Conservation (phyloP, 2,329 filamentous ascomycete genomes). For the Sporothrix pallida region DNA sequence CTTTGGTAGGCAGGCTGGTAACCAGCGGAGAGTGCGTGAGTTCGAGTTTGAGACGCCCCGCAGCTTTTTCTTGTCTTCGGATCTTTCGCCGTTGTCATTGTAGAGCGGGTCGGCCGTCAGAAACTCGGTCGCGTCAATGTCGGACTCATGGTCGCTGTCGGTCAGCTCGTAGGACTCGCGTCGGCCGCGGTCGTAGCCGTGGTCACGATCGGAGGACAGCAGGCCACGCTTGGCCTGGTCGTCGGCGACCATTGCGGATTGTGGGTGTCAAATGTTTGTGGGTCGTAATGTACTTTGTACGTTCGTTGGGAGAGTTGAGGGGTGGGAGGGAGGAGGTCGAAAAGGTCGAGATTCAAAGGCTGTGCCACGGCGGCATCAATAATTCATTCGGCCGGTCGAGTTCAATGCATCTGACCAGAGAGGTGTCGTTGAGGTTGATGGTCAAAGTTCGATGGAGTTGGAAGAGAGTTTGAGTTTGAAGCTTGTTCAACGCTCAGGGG, state of each 20-base stretch:
- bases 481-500: background rate
- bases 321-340: too few species aligned
- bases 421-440: too few species aligned
- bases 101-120: slow-evolving; percentile 39
- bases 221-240: slow-evolving; percentile 27
- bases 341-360: too few species aligned
- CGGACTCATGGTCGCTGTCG: slow-evolving; percentile 39
- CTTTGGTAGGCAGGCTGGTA: slow-evolving; percentile 39
- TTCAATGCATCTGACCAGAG: too few species aligned
- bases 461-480: background rate
- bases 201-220: background rate
- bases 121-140: slow-evolving; percentile 45
- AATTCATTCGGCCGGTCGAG: too few species aligned
- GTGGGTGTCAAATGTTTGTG: background rate
- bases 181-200: background rate
- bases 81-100: slow-evolving; percentile 2
- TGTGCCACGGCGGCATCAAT: too few species aligned
- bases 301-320: too few species aligned
- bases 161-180: slow-evolving; percentile 27
- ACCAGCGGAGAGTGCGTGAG: background rate
- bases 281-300: background rate
- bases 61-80: background rate
- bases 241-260: background rate
- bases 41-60: too few species aligned
- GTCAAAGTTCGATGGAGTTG: background rate